Evolutionary conservation across 148 eudicot genomes (phyloP).

Genomic region (Rhododendron ovatum): DNA sequence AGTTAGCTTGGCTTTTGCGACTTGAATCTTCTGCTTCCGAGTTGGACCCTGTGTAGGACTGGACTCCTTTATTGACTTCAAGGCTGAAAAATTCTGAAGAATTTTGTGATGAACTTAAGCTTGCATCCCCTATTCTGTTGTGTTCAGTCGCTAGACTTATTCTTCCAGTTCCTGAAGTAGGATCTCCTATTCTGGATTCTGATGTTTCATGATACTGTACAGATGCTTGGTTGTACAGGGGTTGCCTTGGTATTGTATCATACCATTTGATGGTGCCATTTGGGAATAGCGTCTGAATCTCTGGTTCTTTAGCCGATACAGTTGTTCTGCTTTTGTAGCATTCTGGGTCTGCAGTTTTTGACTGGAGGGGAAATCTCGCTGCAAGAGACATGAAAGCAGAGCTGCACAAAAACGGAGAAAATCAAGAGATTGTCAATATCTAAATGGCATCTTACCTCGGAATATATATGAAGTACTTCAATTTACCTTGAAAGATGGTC

Average conservation of each 20-base stretch:
- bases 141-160: conserved; percentile 15
- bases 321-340: conserved; percentile 16
- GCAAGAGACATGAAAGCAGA: conserved; percentile 65
- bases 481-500: conserved; percentile 62
- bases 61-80: conserved; percentile 27
- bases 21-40: conserved; percentile 32
- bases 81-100: conserved; percentile 30
- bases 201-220: conserved; percentile 8
- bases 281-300: conserved; percentile 25
- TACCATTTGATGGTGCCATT: conserved; percentile 17
- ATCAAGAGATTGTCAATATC: neutral
- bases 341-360: conserved; percentile 15
- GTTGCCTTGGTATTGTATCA: conserved; percentile 14
- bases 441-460: neutral
- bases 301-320: conserved; percentile 29
- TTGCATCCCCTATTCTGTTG: conserved; percentile 20
- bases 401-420: conserved; percentile 28
- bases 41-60: conserved; percentile 36
- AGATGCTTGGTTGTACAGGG: conserved; percentile 6
- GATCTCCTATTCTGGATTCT: conserved; percentile 14
- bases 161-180: neutral
- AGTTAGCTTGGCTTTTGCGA: conserved; percentile 10
- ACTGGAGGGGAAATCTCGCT: conserved; percentile 36
- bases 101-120: conserved; percentile 38
- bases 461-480: neutral